Evolutionary conservation across 495 filamentous ascomycete species (phyloP), one percentile per base, ranked within the genome.

Genomic region (Entonaema liquescens): DNA sequence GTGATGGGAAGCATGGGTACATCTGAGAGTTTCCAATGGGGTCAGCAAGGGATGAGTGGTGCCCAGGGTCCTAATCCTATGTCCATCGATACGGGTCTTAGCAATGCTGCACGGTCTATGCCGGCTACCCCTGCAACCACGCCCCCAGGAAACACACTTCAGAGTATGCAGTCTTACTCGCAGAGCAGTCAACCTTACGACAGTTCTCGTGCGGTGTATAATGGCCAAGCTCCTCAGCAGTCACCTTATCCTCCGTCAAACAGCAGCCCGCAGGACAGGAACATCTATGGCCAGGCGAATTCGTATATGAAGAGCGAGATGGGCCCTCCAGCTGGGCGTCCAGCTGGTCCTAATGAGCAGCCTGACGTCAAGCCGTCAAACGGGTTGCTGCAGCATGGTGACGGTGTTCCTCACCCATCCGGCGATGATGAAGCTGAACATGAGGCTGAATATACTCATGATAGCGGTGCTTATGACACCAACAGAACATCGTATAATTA

Each of bases 51-150:
- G 59, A 91, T 94, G 83, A 86, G 85, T 47, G 85, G 84, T 13
- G 85, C 89, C 47, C 91, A 89, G 63, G 84, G 87, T 64, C 82
- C 86, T 55, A 92, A 91, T 76, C 87, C 91, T 17, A 87, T 98
- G 77, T 90, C 93, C 13, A 94, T 98, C 66, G 95, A 99, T 72
- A 95, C 91, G 13, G 86, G 87, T 54, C 79, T 95, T 72, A 92
- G 88, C 80, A 93, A 89, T 79, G 84, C 91, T 50, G 75, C 73
- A 42, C 92, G 94, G 52, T 97, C 94, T 44, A 92, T 97, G 84
- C 95, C 95, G 8, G 94, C 91, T 29, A 98, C 96, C 6, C 95
- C 96, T 13, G 91, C 95, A 9, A 97, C 94, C 8, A 98, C 95
- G 1, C 95, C 95, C 1, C 95, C 95, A 0, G 95, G 92, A 3